A percentile compares a stretch with the other conserved stretches of the same genome.
Evolutionary conservation across 2,329 filamentous ascomycete species (phyloP).

Genomic region (Bipolaris gigantea): DNA sequence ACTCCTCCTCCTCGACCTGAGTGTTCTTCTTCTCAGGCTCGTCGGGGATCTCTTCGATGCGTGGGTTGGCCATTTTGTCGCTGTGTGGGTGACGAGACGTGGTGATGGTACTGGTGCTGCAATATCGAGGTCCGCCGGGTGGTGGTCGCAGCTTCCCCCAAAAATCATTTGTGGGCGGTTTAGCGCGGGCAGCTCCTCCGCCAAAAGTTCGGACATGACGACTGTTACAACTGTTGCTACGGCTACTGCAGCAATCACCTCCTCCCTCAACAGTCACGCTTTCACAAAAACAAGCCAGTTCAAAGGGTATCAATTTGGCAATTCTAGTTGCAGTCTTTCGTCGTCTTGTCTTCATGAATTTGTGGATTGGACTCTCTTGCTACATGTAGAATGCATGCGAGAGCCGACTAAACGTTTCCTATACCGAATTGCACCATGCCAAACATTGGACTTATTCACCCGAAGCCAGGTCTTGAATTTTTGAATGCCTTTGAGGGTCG

Average conservation of each 20-base stretch:
- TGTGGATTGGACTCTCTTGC: conserved; percentile 45
- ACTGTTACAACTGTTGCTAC: neutral
- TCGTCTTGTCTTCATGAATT: conserved; percentile 42
- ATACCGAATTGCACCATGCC: conserved; percentile 47
- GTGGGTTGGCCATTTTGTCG: conserved; percentile 88
- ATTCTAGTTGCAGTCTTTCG: conserved; percentile 36
- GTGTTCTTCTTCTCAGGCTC: conserved; percentile 77
- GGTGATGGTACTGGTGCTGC: conserved; percentile 21
- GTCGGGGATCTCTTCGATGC: conserved; percentile 96
- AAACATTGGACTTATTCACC: conserved; percentile 43
- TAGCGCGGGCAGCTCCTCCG: conserved; percentile 26
- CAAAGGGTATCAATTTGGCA: conserved; percentile 41
- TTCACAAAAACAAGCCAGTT: conserved; percentile 8
- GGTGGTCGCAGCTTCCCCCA: conserved; percentile 19
- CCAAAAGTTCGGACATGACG: conserved; percentile 10
- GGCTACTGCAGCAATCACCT: neutral
- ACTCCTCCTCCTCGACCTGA: conserved; percentile 72
- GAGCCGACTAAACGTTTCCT: conserved; percentile 45
- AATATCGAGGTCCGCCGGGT: conserved; percentile 16
- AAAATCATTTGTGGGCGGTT: conserved; percentile 34
- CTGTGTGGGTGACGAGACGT: conserved; percentile 35
- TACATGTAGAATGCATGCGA: conserved; percentile 45
- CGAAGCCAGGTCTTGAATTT: conserved; percentile 44
- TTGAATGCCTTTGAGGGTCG: conserved; percentile 42
- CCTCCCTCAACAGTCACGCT: neutral